A percentile compares a stretch with the other conserved stretches of the same genome.
Conservation (phyloP, 2,329 filamentous ascomycete species). For the Nannizzia gypsea region DNA sequence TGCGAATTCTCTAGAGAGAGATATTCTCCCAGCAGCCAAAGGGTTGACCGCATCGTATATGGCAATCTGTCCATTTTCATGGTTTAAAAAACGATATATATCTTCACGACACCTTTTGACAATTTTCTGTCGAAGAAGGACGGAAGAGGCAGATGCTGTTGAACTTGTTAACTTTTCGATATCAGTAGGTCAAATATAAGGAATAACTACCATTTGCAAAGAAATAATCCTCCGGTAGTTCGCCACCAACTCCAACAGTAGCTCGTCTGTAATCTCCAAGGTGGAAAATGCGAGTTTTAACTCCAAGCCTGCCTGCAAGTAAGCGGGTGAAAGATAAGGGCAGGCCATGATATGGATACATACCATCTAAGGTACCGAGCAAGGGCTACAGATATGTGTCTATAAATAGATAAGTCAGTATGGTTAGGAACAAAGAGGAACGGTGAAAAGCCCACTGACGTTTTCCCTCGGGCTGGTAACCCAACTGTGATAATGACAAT, state of each 20-base stretch:
- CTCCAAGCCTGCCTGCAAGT: conserved; percentile 57
- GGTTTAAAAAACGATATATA: conserved; percentile 90
- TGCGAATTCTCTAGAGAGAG: conserved; percentile 89
- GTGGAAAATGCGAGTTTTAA: conserved; percentile 97
- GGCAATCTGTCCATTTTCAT: conserved; percentile 94
- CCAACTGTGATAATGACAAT: conserved; percentile 98
- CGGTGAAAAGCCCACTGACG: conserved; percentile 42
- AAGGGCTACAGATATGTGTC: conserved; percentile 89
- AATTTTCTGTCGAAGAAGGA: conserved; percentile 93
- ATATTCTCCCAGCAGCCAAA: conserved; percentile 65
- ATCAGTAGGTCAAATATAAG: background rate
- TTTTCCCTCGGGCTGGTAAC: conserved; percentile 88
- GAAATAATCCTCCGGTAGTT: conserved; percentile 95
- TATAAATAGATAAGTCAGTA: conserved; percentile 24
- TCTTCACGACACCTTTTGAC: conserved; percentile 95
- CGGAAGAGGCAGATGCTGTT: conserved; percentile 65
- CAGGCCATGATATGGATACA: conserved; percentile 17
- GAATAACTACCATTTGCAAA: conserved; percentile 59
- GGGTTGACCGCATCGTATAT: conserved; percentile 98
- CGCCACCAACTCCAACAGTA: conserved; percentile 68
- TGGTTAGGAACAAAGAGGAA: background rate
- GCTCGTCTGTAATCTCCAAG: conserved; percentile 91
- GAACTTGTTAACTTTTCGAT: background rate
- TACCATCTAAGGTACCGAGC: conserved; percentile 86
- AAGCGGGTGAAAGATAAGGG: conserved; percentile 7